Base-by-base conservation (phyloP, 495 filamentous ascomycete species). In the Aspergillus cristatus region DNA sequence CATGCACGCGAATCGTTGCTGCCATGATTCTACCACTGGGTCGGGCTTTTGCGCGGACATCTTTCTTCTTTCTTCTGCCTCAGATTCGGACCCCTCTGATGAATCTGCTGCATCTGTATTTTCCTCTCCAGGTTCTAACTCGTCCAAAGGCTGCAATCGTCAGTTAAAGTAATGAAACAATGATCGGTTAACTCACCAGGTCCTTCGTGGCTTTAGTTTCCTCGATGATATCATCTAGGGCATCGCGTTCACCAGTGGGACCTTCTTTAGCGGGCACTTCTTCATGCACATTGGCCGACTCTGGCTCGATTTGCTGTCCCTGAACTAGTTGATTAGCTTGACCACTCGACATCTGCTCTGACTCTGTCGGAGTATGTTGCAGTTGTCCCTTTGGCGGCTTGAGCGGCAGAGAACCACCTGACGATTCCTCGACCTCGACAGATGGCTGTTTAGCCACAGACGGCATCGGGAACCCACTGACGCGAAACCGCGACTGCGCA, bases 1-100 rank as follows among this genome's bases (percentile, higher is more conserved):
- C 81, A 87, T 85, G 55, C 82, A 86, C 33, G 70, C 65, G 51
- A 85, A 86, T 1, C 59, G 71, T 33, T 67, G 55, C 43, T 77
- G 68, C 62, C 66, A 69, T 6, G 48, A 39, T 30, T 59, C 32
- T 14, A n/a, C 22, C 35, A 14, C 24, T 26, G 47, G 28, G 18
- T 14, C 28, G 18, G 47, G 26, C 37, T 35, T 43, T 37, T 38
- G 32, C 7, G 39, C 4, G 3, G 28, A 18, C 13, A 18, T 28
- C 37, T 43, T 43, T 54, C 45, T 31, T 58, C 53, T 28, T 57
- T 67, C 42, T 58, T 67, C 42, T 67, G 63, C 26, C 57, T 45
- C 44, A 10, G 47, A 44, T 12, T 50, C 48, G 1, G 53, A 42
- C 1, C 28, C 26, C 8, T 42, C 20, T 4, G 20, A 24, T 24